phyloP scores from a whole-genome alignment of 345 rosid genomes.

The Eucalyptus marginata region DNA sequence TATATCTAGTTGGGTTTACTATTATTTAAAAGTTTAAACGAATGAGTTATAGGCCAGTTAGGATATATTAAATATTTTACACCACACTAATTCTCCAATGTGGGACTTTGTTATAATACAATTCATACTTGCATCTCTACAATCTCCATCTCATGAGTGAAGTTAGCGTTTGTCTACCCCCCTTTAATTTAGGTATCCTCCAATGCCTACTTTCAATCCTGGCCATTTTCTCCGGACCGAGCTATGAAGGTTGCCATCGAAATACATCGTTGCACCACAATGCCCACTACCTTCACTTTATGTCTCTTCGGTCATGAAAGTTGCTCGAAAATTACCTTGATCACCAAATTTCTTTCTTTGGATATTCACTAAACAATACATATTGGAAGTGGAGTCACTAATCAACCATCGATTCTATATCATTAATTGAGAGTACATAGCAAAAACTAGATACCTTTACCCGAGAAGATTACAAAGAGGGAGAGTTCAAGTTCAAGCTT shows the following conservation, averaged over 20 bases:
- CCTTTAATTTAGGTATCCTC: neutral
- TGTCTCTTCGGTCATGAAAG: too few relatives aligned
- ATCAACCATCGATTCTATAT: fast-evolving
- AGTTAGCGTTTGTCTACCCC: neutral
- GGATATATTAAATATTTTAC: neutral
- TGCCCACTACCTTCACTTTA: neutral
- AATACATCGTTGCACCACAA: fast-evolving
- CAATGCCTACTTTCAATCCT: neutral
- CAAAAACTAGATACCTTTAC: neutral
- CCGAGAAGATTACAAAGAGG: neutral
- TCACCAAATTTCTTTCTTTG: neutral
- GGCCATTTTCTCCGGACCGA: fast-evolving
- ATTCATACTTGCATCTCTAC: fast-evolving
- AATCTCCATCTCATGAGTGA: neutral
- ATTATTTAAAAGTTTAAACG: neutral
- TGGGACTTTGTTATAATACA: neutral
- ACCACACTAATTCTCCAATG: neutral
- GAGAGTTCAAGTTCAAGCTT: neutral
- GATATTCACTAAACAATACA: neutral
- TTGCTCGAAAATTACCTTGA: neutral
- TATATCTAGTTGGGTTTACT: neutral
- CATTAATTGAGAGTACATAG: too few relatives aligned
- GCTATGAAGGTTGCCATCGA: neutral
- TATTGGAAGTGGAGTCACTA: neutral
- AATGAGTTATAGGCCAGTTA: neutral